These are phyloP conservation scores for Simmondsia chinensis DNA, from an alignment of 148 eudicot genomes.

Conservation along the genomic window DNA sequence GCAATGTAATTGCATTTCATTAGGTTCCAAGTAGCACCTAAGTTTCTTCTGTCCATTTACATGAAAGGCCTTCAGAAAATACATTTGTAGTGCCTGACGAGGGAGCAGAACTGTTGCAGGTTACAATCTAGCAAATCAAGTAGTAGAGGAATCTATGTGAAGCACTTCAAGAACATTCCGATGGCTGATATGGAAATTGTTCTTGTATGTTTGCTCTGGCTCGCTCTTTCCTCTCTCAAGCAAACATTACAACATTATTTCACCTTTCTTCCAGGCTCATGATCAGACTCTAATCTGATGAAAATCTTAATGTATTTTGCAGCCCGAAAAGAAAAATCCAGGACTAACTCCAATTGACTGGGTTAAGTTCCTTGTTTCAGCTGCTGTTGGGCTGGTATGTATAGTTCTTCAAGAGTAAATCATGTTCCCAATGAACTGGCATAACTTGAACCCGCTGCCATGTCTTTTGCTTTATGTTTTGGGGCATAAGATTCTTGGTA, in stretches of 20 bases:
- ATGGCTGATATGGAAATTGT: slow-evolving; percentile 99
- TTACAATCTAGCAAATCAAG: slow-evolving; percentile 8
- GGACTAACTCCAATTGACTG: slow-evolving; percentile 83
- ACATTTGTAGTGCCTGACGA: no score
- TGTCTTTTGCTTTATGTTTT: no score
- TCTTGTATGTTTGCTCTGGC: slow-evolving; percentile 35
- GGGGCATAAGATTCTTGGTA: background rate
- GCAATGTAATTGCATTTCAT: no score
- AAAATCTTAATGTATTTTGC: slow-evolving; percentile 3
- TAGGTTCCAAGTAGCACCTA: no score
- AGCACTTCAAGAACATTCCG: slow-evolving; percentile 89
- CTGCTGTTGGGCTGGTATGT: slow-evolving; percentile 78
- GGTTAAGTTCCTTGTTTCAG: slow-evolving; percentile 75
- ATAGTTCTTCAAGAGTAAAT: no score
- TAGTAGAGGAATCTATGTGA: slow-evolving; percentile 59
- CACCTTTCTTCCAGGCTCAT: no score
- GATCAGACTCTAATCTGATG: background rate
- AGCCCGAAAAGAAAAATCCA: slow-evolving; percentile 93
- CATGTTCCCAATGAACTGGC: no score
- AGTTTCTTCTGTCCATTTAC: no score
- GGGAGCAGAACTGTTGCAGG: slow-evolving; percentile 23
- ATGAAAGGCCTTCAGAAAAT: no score
- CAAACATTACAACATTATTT: background rate
- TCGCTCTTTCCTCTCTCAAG: background rate
- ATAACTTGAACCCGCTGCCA: no score